These are phyloP conservation scores for Leccinum broughii DNA, from an alignment of 768 basidiomycete species.

Conservation along the genomic window DNA sequence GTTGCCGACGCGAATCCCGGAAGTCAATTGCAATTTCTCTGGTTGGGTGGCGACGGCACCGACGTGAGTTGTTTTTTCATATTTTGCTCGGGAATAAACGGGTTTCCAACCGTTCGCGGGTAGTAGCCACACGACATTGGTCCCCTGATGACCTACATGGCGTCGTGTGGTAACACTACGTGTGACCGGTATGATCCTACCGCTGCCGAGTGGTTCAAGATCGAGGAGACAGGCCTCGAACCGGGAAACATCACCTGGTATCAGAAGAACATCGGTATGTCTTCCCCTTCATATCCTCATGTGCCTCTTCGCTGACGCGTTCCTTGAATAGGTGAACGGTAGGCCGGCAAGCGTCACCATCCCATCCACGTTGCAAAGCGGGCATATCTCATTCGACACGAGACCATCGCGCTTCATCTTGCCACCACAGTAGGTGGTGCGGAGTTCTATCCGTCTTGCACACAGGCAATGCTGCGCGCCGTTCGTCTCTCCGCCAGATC, in stretches of 20 bases:
- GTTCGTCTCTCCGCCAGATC: not conserved
- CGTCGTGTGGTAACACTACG: slow-evolving; percentile 53
- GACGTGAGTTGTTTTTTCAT: slow-evolving; percentile 27
- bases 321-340: slow-evolving; percentile 38
- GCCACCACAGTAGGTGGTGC: slow-evolving; percentile 58
- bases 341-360: slow-evolving; percentile 41
- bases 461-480: slow-evolving; percentile 35
- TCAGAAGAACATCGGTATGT: slow-evolving; percentile 55
- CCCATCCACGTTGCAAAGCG: slow-evolving; percentile 56
- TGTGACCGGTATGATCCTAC: slow-evolving; percentile 62
- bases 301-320: not conserved
- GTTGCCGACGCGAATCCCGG: slow-evolving; percentile 62
- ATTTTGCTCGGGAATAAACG: not conserved
- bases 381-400: slow-evolving; percentile 79
- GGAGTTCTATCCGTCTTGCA: slow-evolving; percentile 80
- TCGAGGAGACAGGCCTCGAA: slow-evolving; percentile 51
- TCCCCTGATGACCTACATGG: slow-evolving; percentile 75
- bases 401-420: slow-evolving; percentile 77
- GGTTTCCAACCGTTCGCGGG: not conserved
- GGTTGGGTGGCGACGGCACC: slow-evolving; percentile 48
- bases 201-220: slow-evolving; percentile 74
- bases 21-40: slow-evolving; percentile 52
- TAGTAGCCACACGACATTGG: slow-evolving; percentile 62
- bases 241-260: slow-evolving; percentile 44
- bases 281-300: not conserved